A percentile compares a stretch with the other conserved stretches of the same genome.
phyloP scores from a whole-genome alignment of 345 rosid species.

The Populus nigra region DNA sequence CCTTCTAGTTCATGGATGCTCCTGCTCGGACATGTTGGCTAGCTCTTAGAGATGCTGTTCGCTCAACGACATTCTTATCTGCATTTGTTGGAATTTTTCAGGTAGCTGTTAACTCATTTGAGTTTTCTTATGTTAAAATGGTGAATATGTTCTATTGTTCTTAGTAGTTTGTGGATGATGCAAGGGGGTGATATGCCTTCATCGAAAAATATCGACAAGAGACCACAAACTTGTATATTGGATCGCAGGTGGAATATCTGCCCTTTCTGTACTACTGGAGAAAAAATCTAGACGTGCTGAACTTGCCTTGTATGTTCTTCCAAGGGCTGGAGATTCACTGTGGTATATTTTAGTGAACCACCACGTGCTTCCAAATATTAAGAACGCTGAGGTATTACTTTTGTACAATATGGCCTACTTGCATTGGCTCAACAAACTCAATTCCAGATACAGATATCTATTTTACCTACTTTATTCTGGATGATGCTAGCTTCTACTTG shows the following conservation, averaged over 20 bases:
- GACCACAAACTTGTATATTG: conserved; percentile 98
- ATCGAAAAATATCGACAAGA: conserved; percentile 71
- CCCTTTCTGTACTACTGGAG: conserved; percentile 88
- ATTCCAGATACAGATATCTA: not conserved
- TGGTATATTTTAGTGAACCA: conserved; percentile 90
- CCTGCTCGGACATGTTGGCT: conserved; percentile 84
- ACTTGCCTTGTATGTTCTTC: conserved; percentile 95
- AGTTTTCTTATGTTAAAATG: conserved; percentile 1
- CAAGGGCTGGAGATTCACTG: conserved; percentile 92
- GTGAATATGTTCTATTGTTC: conserved; percentile 18
- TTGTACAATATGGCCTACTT: not conserved
- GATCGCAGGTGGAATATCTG: conserved; percentile 87
- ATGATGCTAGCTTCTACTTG: no score
- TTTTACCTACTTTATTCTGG: not conserved
- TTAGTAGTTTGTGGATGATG: conserved; percentile 25
- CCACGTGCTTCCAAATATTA: conserved; percentile 78
- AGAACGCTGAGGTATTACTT: conserved; percentile 79
- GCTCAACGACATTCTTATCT: conserved; percentile 89
- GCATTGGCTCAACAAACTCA: not conserved
- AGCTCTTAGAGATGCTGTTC: conserved; percentile 84
- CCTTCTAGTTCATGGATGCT: conserved; percentile 75
- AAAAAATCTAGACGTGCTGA: conserved; percentile 91
- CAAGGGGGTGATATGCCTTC: conserved; percentile 85
- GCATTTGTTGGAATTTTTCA: conserved; percentile 98
- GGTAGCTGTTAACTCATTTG: conserved; percentile 40